A percentile compares a stretch with the other conserved stretches of the same genome.
phyloP scores from a whole-genome alignment of 768 basidiomycete genomes.

The Psilocybe azurescens region DNA sequence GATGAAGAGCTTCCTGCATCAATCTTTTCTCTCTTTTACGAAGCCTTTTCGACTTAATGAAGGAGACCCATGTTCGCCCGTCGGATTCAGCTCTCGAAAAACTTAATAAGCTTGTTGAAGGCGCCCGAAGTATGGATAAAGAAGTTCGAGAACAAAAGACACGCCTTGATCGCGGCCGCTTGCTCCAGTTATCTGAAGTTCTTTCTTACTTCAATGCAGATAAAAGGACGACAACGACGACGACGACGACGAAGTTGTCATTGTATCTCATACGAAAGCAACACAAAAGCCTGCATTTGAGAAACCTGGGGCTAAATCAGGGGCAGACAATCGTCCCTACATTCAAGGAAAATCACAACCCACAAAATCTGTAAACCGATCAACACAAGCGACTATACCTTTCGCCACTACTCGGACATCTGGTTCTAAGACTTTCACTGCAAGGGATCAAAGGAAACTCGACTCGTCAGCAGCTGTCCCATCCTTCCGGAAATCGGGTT shows the following conservation, averaged over 20 bases:
- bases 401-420: constrained; percentile 16
- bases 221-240: constrained; percentile 29
- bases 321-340: constrained; percentile 11
- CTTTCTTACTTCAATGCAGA: constrained; percentile 67
- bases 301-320: constrained; percentile 8
- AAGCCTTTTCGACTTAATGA: constrained; percentile 79
- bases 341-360: constrained; percentile 18
- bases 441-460: constrained; percentile 38
- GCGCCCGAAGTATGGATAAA: constrained; percentile 56
- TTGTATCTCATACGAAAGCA: constrained; percentile 44
- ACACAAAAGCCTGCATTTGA: constrained; percentile 19
- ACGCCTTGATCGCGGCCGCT: constrained; percentile 59
- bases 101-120: constrained; percentile 67
- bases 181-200: constrained; percentile 69
- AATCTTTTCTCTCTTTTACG: constrained; percentile 84
- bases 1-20: constrained; percentile 90
- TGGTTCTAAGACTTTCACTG: constrained; percentile 31
- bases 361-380: not conserved
- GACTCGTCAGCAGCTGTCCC: constrained; percentile 42
- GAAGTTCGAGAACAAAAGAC: constrained; percentile 43
- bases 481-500: constrained; percentile 42
- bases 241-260: constrained; percentile 59
- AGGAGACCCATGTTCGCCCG: constrained; percentile 61
- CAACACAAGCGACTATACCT: constrained; percentile 8
- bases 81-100: constrained; percentile 62